phyloP scores from a whole-genome alignment of 75 land plant species.

The Cunninghamia lanceolata region DNA sequence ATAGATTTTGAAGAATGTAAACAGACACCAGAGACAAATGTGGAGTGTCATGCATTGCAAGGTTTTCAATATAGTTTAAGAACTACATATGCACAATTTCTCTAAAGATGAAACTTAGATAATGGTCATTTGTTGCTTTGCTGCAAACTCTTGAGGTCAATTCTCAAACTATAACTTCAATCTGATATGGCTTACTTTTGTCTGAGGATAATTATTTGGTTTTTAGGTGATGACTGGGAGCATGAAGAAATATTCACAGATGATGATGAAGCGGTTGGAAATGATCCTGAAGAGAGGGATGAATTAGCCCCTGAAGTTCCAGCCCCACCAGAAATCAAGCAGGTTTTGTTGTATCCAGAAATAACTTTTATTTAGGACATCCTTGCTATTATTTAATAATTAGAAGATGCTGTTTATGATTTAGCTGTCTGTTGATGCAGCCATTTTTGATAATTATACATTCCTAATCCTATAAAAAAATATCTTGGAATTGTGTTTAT shows the following conservation, averaged over 20 bases:
- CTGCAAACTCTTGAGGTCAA: background rate
- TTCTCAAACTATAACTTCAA: background rate
- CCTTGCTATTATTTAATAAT: background rate
- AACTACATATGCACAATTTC: background rate
- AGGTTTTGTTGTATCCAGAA: constrained; percentile 33
- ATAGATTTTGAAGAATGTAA: background rate
- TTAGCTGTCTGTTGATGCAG: background rate
- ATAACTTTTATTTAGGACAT: background rate
- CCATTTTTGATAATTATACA: background rate
- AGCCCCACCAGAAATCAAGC: constrained; percentile 97
- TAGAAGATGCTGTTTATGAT: background rate
- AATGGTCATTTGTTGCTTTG: background rate
- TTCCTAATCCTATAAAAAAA: background rate
- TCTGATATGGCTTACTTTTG: background rate
- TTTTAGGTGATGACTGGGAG: constrained; percentile 99
- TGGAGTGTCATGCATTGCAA: background rate
- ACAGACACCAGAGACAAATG: background rate
- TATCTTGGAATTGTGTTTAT: background rate
- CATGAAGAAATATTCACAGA: constrained; percentile 99
- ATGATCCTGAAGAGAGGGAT: constrained; percentile 92
- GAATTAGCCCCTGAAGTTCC: constrained; percentile 94
- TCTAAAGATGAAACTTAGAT: background rate
- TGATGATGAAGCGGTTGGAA: constrained; percentile 97
- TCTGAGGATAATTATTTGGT: background rate
- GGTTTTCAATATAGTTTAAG: background rate